Evolutionary conservation across 106 monocot genomes (phyloP), one percentile per base, ranked within the genome.

Genomic region (Dioscorea dumetorum): DNA sequence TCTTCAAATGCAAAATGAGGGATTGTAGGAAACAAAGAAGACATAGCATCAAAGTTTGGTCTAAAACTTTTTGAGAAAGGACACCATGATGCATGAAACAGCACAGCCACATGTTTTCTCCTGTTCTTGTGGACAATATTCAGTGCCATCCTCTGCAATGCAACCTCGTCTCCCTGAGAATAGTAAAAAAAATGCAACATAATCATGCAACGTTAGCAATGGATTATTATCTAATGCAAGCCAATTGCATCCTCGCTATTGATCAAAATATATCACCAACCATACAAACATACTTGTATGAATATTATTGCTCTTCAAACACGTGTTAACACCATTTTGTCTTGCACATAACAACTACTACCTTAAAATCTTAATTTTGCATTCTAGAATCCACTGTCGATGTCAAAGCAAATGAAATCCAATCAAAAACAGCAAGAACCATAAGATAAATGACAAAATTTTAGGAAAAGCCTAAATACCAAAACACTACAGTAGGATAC

Each of bases 1-100:
- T 95, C 94, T 72, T 95, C 91, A 71, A 95, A 85, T 62, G 94
- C 77, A 81, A 95, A 88, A 81, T 95, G 94, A 0, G 57, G 82
- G 66, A 95, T 81, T 12, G 71, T 51, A 6, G 94, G 94, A 78
- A 95, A 95, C 61, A 91, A 62, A 48, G 71, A 72, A 23, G 90
- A 69, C 53, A 91, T 50, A 28, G 13, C 69, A 21, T 72, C 57
- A 53, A 91, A 95, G 49, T 91, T 87, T 52, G 87, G 87, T 22
- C 60, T 72, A 73, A 80, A 91, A 22, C 66, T 72, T 66, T 85
- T 87, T 17, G 94, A 95, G 81, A 95, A 95, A 41, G 94, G 88
- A 59, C 94, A 95, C 94, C 94, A 95, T 15, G 94, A 83, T 16
- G 94, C 94, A 88, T 95, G 85, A 62, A 95, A 95, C 57, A 95